Percentiles rank a stretch among this genome's conserved stretches.
phyloP scores from a whole-genome alignment of 2,329 filamentous ascomycete genomes.

The Trichoderma cornu-damae region DNA sequence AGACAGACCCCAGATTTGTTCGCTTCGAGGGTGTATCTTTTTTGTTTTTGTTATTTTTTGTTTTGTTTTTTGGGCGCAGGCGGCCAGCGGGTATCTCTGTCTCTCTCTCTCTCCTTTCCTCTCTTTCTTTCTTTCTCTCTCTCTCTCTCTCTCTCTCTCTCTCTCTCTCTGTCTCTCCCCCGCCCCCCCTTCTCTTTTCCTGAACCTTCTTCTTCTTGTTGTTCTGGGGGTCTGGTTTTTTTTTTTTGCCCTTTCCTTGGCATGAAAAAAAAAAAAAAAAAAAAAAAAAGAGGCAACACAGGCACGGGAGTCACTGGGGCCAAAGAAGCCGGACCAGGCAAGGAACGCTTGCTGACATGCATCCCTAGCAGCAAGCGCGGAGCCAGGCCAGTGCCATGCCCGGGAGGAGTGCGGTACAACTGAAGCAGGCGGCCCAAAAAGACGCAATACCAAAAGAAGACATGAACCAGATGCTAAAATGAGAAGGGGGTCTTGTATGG shows the following conservation, averaged over 20 bases:
- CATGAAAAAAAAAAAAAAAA: not conserved
- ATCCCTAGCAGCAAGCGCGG: slow-evolving; percentile 19
- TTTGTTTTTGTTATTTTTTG: not conserved
- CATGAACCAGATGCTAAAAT: slow-evolving; percentile 19
- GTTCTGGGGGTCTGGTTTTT: too few species aligned
- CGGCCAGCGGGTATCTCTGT: not conserved
- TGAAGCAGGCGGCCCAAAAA: not conserved
- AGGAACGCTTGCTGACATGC: slow-evolving; percentile 21
- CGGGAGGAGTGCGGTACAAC: slow-evolving; percentile 17
- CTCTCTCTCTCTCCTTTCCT: not conserved
- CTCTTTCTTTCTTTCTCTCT: not conserved
- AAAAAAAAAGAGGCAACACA: not conserved
- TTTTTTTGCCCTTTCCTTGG: not conserved
- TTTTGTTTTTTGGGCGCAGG: not conserved
- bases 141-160: too few species aligned
- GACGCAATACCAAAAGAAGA: not conserved
- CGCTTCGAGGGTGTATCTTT: not conserved
- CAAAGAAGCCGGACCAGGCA: slow-evolving; percentile 15
- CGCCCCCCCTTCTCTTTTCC: too few species aligned
- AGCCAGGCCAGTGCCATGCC: slow-evolving; percentile 25
- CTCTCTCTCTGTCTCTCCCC: too few species aligned
- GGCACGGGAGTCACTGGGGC: not conserved
- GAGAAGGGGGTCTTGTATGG: slow-evolving; percentile 1
- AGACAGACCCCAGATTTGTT: slow-evolving; percentile 18
- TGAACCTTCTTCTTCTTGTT: too few species aligned